Conservation (phyloP, 2,329 filamentous ascomycete genomes). For the Fusarium sp. region DNA sequence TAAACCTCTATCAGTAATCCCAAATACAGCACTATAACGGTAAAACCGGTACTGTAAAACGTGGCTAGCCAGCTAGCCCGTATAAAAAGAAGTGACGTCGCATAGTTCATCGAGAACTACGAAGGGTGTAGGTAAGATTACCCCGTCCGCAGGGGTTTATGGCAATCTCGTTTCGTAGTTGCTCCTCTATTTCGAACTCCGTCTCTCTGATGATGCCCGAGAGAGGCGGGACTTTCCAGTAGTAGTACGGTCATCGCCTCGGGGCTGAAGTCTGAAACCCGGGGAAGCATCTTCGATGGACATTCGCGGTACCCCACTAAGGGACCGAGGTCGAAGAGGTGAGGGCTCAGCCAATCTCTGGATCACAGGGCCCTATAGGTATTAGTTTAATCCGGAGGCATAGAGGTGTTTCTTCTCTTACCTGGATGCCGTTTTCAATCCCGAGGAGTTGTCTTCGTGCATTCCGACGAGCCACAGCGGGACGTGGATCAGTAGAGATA, state of each 20-base stretch:
- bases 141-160: not conserved
- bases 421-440: not conserved
- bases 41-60: not conserved
- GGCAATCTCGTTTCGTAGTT: not conserved
- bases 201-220: slow-evolving; percentile 5
- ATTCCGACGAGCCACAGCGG: not conserved
- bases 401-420: not conserved
- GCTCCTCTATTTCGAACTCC: not conserved
- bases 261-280: slow-evolving; percentile 9
- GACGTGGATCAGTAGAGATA: not conserved
- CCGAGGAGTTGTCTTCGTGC: not conserved
- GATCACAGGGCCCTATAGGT: not conserved
- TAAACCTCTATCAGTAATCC: not conserved
- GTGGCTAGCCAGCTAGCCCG: not conserved
- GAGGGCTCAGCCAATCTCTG: not conserved
- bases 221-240: not conserved
- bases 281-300: not conserved
- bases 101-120: not conserved
- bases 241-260: not conserved
- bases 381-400: not conserved
- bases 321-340: slow-evolving; percentile 1
- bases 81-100: not conserved
- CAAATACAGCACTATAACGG: not conserved
- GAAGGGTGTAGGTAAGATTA: not conserved
- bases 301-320: not conserved